Percentiles rank a stretch among this genome's conserved stretches.
Conservation (phyloP, 176 grass and related monocot species). For the Carex kokanica region DNA sequence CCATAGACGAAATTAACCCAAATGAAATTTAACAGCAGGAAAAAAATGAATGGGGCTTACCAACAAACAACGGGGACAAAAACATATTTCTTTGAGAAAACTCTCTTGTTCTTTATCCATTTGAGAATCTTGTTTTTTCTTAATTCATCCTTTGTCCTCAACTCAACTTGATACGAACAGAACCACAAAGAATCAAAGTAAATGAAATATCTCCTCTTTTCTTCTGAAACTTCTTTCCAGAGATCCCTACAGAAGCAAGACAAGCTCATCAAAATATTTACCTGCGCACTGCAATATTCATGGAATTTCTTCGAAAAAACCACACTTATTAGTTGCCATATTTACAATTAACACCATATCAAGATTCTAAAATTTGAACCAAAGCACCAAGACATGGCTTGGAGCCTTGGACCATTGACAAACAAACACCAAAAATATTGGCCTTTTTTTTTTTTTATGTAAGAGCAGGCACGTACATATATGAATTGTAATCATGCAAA, state of each 20-base stretch:
- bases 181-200: conserved; percentile 97
- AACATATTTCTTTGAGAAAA: conserved; percentile 81
- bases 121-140: conserved; percentile 58
- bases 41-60: conserved; percentile 33
- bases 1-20: background rate
- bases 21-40: background rate
- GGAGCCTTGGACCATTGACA: background rate
- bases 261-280: background rate
- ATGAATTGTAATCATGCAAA: background rate
- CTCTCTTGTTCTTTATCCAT: conserved; percentile 75
- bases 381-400: background rate
- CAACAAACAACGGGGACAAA: conserved; percentile 82
- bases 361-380: background rate
- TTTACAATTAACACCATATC: background rate
- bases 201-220: conserved; percentile 50
- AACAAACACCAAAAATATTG: background rate
- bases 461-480: background rate
- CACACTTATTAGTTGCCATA: background rate
- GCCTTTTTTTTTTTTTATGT: background rate
- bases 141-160: conserved; percentile 22
- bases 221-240: conserved; percentile 65
- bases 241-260: conserved; percentile 50
- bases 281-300: background rate
- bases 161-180: conserved; percentile 43
- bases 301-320: background rate